These are phyloP conservation scores for Tricholoma bakamatsutake DNA, from an alignment of 768 basidiomycete species.

Conservation along the genomic window DNA sequence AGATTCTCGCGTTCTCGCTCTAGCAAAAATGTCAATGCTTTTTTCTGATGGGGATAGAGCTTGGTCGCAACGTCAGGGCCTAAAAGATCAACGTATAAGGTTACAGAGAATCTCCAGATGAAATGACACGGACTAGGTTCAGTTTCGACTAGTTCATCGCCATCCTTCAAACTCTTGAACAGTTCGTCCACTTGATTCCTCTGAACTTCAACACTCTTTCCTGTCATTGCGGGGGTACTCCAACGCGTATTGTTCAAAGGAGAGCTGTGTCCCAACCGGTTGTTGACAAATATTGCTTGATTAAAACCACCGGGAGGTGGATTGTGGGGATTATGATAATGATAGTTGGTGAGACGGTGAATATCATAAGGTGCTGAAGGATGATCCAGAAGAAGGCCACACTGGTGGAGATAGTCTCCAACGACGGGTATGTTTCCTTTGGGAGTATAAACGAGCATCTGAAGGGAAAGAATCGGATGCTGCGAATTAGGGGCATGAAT, in stretches of 20 bases:
- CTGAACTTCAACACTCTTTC: conserved; percentile 87
- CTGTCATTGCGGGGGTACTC: conserved; percentile 48
- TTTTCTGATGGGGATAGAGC: conserved; percentile 97
- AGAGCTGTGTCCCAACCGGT: conserved; percentile 35
- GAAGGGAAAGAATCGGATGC: conserved; percentile 79
- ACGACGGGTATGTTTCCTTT: conserved; percentile 89
- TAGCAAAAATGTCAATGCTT: conserved; percentile 91
- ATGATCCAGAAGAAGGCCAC: conserved; percentile 71
- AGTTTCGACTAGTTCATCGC: conserved; percentile 81
- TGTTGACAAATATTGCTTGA: conserved; percentile 33
- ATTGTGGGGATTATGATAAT: conserved; percentile 88
- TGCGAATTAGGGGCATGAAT: conserved; percentile 23
- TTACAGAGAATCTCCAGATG: neutral
- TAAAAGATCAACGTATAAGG: conserved; percentile 18
- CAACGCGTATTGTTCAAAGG: conserved; percentile 41
- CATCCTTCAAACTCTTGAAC: conserved; percentile 83
- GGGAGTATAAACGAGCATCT: conserved; percentile 87
- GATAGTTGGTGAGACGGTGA: conserved; percentile 52
- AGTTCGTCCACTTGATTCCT: conserved; percentile 91
- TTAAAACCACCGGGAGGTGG: conserved; percentile 66
- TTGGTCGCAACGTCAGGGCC: conserved; percentile 72
- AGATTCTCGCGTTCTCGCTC: conserved; percentile 74
- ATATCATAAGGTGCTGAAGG: conserved; percentile 65
- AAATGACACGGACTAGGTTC: conserved; percentile 56
- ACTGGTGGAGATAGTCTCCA: conserved; percentile 64